Evolutionary conservation across 2,329 filamentous ascomycete species (phyloP).

Genomic region (Trichoderma hamatum): DNA sequence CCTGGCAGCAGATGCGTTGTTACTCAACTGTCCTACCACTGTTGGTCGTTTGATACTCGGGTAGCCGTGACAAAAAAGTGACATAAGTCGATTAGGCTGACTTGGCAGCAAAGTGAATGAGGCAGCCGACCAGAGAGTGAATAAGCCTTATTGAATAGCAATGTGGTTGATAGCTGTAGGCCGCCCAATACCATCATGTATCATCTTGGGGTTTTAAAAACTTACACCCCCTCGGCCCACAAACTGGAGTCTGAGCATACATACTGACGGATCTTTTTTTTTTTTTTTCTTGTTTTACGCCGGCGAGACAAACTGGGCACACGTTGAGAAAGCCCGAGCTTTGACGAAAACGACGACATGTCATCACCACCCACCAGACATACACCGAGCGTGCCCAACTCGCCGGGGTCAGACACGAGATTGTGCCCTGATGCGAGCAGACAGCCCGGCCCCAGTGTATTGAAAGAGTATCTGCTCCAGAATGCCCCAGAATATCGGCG

Average conservation of each 20-base stretch:
- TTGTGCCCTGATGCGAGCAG: conserved; percentile 9
- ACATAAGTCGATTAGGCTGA: conserved; percentile 4
- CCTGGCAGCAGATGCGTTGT: neutral
- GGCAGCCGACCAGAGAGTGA: neutral
- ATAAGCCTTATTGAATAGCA: neutral
- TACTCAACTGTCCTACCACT: neutral
- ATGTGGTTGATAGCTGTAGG: neutral
- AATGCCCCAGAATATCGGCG: conserved; percentile 13
- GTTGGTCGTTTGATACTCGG: neutral
- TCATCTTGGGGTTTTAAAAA: neutral
- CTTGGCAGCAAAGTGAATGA: neutral
- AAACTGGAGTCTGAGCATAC: conserved; percentile 2
- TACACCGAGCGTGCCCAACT: conserved; percentile 4
- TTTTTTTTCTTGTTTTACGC: neutral
- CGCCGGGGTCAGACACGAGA: conserved; percentile 10
- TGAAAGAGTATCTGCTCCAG: conserved; percentile 12
- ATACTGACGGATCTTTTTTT: no score
- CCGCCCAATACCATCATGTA: neutral
- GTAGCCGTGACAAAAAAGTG: neutral
- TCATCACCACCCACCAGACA: conserved; percentile 10
- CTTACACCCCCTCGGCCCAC: neutral
- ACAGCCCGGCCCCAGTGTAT: neutral
- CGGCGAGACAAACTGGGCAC: neutral
- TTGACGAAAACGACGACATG: conserved; percentile 3
- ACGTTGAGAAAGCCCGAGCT: conserved; percentile 4